A percentile compares a stretch with the other conserved stretches of the same genome.
Conservation (phyloP, 2,329 filamentous ascomycete species). For the Drechslera avenae region DNA sequence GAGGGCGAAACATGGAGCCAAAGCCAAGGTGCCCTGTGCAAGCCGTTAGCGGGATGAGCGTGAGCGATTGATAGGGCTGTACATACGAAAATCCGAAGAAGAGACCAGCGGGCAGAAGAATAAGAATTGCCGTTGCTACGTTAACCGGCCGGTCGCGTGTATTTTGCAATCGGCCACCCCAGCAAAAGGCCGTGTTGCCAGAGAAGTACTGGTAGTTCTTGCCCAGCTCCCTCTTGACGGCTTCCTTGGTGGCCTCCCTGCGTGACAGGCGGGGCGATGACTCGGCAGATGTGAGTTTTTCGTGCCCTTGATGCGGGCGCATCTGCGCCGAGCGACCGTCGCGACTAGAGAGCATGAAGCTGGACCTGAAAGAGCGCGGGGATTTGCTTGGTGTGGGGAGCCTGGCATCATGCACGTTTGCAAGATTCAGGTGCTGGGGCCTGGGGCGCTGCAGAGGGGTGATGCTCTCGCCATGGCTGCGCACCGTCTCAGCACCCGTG, state of each 20-base stretch:
- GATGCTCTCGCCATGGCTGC: constrained; percentile 77
- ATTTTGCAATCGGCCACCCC: constrained; percentile 86
- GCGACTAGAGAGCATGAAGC: constrained; percentile 69
- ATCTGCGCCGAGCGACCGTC: constrained; percentile 55
- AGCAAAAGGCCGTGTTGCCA: constrained; percentile 89
- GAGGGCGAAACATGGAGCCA: constrained; percentile 88
- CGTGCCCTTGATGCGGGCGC: constrained; percentile 64
- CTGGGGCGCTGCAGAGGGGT: constrained; percentile 70
- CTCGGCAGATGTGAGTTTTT: constrained; percentile 80
- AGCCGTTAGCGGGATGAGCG: constrained; percentile 24
- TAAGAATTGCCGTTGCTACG: constrained; percentile 78
- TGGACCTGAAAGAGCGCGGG: constrained; percentile 76
- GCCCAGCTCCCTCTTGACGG: constrained; percentile 57
- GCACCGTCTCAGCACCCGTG: constrained; percentile 61
- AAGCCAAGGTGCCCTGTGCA: constrained; percentile 70
- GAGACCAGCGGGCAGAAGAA: constrained; percentile 77
- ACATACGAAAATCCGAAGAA: constrained; percentile 82
- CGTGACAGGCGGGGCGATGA: constrained; percentile 70
- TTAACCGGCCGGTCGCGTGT: constrained; percentile 87
- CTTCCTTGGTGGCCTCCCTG: constrained; percentile 49
- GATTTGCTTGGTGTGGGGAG: constrained; percentile 69
- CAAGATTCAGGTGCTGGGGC: constrained; percentile 64
- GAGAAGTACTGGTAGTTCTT: constrained; percentile 91
- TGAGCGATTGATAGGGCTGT: background rate
- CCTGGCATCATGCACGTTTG: constrained; percentile 62